A percentile compares a stretch with the other conserved stretches of the same genome.
These are phyloP conservation scores for Isoetes taiwanensis DNA, from an alignment of 75 land plant genomes.

Conservation along the genomic window DNA sequence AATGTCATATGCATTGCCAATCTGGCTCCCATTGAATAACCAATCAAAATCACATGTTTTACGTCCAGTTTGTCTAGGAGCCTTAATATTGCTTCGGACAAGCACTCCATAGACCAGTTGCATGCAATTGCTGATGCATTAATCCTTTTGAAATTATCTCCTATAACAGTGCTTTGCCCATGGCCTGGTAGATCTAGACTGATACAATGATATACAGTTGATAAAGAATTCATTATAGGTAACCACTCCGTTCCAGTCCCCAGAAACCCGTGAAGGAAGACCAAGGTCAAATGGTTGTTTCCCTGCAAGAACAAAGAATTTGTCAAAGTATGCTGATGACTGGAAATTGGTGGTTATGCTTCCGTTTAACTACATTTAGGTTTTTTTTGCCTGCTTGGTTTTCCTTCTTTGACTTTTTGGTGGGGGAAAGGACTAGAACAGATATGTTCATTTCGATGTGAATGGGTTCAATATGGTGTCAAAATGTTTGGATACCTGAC, in stretches of 20 bases:
- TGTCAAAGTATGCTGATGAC: no score
- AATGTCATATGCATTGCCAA: slow-evolving; percentile 77
- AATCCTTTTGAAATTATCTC: no score
- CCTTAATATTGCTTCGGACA: slow-evolving; percentile 35
- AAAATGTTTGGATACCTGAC: no score
- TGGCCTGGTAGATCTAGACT: slow-evolving; percentile 95
- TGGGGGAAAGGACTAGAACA: no score
- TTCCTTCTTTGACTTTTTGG: no score
- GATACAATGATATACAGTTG: slow-evolving; percentile 54
- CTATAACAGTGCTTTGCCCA: slow-evolving; percentile 36
- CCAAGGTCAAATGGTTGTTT: slow-evolving; percentile 11
- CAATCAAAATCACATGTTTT: slow-evolving; percentile 45
- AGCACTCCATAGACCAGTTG: slow-evolving; percentile 34
- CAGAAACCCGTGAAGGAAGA: slow-evolving; percentile 91
- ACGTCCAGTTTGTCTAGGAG: slow-evolving; percentile 30
- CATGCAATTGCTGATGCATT: no score
- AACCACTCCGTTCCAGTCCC: slow-evolving; percentile 80
- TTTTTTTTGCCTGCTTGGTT: no score
- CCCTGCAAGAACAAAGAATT: slow-evolving; percentile 14
- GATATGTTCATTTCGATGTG: no score
- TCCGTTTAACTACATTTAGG: no score
- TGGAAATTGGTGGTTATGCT: no score
- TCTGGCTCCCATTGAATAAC: slow-evolving; percentile 98
- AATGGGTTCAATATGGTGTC: no score
- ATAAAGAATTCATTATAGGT: slow-evolving; percentile 65